phyloP scores from a whole-genome alignment of 495 filamentous ascomycete genomes.

The Penicillium paxilli region DNA sequence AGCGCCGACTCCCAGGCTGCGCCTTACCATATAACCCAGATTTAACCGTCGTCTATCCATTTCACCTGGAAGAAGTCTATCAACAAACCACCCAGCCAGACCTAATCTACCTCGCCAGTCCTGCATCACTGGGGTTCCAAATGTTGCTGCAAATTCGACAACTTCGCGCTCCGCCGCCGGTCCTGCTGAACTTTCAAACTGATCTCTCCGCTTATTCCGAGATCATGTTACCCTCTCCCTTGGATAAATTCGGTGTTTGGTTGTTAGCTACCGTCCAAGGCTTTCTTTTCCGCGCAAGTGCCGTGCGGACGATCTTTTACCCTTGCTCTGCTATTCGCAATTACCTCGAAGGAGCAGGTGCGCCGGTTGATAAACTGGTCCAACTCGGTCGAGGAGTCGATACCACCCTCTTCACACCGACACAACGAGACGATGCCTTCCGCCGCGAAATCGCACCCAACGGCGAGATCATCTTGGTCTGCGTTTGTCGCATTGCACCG shows the following conservation, averaged over 20 bases:
- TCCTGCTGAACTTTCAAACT: slow-evolving; percentile 65
- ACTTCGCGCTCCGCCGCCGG: slow-evolving; percentile 48
- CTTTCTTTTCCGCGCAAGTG: slow-evolving; percentile 56
- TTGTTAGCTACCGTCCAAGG: slow-evolving; percentile 56
- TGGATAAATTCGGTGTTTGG: slow-evolving; percentile 54
- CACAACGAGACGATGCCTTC: slow-evolving; percentile 43
- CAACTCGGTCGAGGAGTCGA: slow-evolving; percentile 62
- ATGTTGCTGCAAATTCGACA: slow-evolving; percentile 60
- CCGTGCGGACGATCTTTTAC: slow-evolving; percentile 62
- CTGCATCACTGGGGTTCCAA: slow-evolving; percentile 64
- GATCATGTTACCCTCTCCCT: slow-evolving; percentile 58
- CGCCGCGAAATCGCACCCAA: slow-evolving; percentile 52
- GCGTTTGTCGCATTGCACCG: slow-evolving; percentile 58
- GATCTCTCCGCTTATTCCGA: slow-evolving; percentile 63
- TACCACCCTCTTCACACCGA: slow-evolving; percentile 54
- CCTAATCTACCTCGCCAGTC: slow-evolving; percentile 63
- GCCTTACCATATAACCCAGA: slow-evolving; percentile 67
- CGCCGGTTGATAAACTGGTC: slow-evolving; percentile 49
- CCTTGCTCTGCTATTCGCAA: slow-evolving; percentile 54
- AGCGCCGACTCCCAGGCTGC: slow-evolving; percentile 56
- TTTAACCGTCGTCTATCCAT: slow-evolving; percentile 61
- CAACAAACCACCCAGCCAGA: slow-evolving; percentile 53
- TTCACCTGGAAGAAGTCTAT: slow-evolving; percentile 56
- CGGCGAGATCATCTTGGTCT: slow-evolving; percentile 59
- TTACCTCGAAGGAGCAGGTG: slow-evolving; percentile 53